These are phyloP conservation scores for Ampelomyces quisqualis DNA, from an alignment of 2,329 filamentous ascomycete species.

Conservation along the genomic window DNA sequence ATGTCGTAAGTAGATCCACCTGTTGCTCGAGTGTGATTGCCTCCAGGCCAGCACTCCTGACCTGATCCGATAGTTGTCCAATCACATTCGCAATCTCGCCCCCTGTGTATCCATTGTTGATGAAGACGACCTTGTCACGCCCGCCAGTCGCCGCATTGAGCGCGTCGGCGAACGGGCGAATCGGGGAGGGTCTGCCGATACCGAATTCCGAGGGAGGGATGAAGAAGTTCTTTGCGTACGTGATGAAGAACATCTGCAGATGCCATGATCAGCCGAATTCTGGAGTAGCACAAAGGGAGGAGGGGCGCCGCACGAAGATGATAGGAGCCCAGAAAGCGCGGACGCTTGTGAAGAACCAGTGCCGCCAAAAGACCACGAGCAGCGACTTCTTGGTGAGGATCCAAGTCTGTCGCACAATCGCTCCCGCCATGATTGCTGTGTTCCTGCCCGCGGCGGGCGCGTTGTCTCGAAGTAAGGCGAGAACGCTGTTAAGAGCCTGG, in stretches of 20 bases:
- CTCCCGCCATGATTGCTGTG: constrained; percentile 25
- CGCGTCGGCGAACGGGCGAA: constrained; percentile 66
- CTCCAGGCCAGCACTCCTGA: constrained; percentile 57
- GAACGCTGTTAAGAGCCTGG: neutral
- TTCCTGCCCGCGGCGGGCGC: constrained; percentile 15
- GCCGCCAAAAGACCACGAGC: constrained; percentile 55
- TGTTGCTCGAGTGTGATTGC: constrained; percentile 58
- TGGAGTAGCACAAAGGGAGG: too few relatives aligned
- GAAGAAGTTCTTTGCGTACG: constrained; percentile 79
- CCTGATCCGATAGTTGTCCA: constrained; percentile 59
- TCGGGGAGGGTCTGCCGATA: constrained; percentile 61
- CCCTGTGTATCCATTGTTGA: constrained; percentile 68
- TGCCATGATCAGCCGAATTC: constrained; percentile 16
- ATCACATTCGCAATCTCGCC: constrained; percentile 75
- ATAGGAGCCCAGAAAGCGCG: constrained; percentile 59
- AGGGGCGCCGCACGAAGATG: constrained; percentile 53
- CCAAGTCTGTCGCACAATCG: constrained; percentile 55
- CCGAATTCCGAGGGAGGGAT: constrained; percentile 75
- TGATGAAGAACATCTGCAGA: constrained; percentile 50
- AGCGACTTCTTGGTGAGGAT: constrained; percentile 60
- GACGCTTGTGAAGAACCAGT: constrained; percentile 56
- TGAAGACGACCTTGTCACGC: constrained; percentile 71
- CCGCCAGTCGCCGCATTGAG: constrained; percentile 59
- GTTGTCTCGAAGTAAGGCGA: constrained; percentile 3
- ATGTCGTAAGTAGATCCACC: constrained; percentile 61